Conservation (phyloP, 164 flowering plant genomes). For the Berberis thunbergii region DNA sequence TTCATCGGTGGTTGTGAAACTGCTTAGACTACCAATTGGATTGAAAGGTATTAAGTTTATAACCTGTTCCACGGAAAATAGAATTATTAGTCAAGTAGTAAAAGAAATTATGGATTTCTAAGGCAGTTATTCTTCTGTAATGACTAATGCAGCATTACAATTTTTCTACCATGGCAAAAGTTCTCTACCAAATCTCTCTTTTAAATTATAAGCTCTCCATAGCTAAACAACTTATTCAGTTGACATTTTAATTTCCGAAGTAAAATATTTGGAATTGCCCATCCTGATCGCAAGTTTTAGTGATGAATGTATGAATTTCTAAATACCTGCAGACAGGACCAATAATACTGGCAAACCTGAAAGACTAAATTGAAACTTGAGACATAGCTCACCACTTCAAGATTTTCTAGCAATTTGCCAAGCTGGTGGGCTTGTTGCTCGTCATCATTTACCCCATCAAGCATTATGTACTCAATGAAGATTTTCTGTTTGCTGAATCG, state of each 20-base stretch:
- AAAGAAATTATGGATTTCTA: no score
- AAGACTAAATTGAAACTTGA: background rate
- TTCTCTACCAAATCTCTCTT: background rate
- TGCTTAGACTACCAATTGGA: constrained; percentile 70
- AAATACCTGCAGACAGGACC: background rate
- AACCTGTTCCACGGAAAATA: constrained; percentile 41
- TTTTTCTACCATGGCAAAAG: no score
- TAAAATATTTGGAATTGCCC: no score
- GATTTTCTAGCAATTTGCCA: constrained; percentile 64
- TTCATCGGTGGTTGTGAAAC: constrained; percentile 51
- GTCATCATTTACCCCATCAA: constrained; percentile 87
- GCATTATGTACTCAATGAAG: constrained; percentile 97
- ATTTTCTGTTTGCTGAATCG: constrained; percentile 72
- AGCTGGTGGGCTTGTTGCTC: constrained; percentile 88
- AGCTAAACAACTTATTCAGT: no score
- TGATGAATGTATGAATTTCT: background rate
- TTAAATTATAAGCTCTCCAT: no score
- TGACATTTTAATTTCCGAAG: no score
- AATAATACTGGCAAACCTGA: background rate
- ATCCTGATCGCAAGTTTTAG: no score
- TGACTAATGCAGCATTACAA: no score
- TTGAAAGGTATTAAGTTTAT: constrained; percentile 94
- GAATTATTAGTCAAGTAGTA: background rate
- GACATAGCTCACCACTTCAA: constrained; percentile 68
- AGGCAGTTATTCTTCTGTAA: no score